Base-by-base conservation (phyloP, 2,329 filamentous ascomycete species). In the Clarireedia sp. region DNA sequence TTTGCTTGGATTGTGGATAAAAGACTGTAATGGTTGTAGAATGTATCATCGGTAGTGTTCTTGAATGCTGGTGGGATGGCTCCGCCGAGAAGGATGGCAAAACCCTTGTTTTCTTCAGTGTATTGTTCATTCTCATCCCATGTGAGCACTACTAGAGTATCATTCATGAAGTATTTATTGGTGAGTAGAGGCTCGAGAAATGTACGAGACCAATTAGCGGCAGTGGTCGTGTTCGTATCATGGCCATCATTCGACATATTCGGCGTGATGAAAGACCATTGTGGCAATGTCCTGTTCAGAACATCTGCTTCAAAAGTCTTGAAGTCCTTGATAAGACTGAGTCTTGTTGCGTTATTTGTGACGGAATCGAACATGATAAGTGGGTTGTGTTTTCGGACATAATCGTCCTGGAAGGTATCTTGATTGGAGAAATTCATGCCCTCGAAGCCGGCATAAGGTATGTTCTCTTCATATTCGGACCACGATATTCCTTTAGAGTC, bases 201-300 rank as follows among this genome's bases (percentile, higher is more conserved):
- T 56, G 66, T 68, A 43, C 73, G 72, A 29, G 73, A 72, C 78
- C 78, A 82, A 4, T 69, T 64, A 2, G 75, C 74, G 3, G 78
- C 75, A 41, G 71, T 70, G 14, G 73, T 73, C 10, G 80, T 72
- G 10, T 72, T 74, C 2, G 74, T 74, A 63, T 82, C 72, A 62
- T 88, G 85, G 36, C 82, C 85, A 63, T 86, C 80, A 60, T 80
- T 78, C 46, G 81, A 78, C 80, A 83, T 81, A 68, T 83, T 80
- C 0, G 80, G 81, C 0, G 77, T 77, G 68, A 83, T 78, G 68
- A 82, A 81, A 44, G 78, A 74, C 72, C 81, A 86, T 66, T 87
- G 83, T 3, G 84, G 84, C 6, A 87, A 73, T 19, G 70, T 70
- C 58, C 79, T 69, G 51, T 73, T 73, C n/a, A 73, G 69, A 36